A percentile compares a stretch with the other conserved stretches of the same genome.
These are phyloP conservation scores for Acrodontium crateriforme DNA, from an alignment of 2,329 filamentous ascomycete species.

Conservation along the genomic window DNA sequence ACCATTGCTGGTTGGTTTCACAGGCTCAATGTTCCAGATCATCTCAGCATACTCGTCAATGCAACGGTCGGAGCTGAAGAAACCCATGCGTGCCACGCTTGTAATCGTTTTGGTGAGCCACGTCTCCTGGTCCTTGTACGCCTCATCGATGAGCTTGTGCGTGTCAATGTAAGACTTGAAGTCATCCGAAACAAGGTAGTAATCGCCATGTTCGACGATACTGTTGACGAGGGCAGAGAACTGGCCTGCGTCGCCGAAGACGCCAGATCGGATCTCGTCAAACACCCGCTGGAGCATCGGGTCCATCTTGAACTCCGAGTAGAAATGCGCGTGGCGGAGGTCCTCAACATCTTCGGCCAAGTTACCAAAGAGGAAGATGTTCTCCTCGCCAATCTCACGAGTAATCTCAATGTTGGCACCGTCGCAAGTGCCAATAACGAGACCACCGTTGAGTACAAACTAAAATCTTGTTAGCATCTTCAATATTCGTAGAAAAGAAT, in stretches of 20 bases:
- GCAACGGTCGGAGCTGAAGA: slow-evolving; percentile 89
- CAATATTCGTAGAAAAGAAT: too few relatives aligned
- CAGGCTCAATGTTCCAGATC: slow-evolving; percentile 98
- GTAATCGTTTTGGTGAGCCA: slow-evolving; percentile 87
- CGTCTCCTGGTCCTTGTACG: slow-evolving; percentile 80
- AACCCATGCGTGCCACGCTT: slow-evolving; percentile 80
- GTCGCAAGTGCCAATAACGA: slow-evolving; percentile 96
- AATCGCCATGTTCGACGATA: slow-evolving; percentile 87
- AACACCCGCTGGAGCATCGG: slow-evolving; percentile 69
- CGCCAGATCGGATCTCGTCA: slow-evolving; percentile 61
- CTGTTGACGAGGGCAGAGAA: slow-evolving; percentile 76
- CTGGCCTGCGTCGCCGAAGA: slow-evolving; percentile 63
- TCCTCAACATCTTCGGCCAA: slow-evolving; percentile 94
- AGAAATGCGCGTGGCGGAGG: slow-evolving; percentile 78
- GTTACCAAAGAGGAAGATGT: slow-evolving; percentile 97
- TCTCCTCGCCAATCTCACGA: slow-evolving; percentile 86
- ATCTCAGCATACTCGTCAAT: slow-evolving; percentile 95
- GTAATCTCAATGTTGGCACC: slow-evolving; percentile 83
- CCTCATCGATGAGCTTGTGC: slow-evolving; percentile 78
- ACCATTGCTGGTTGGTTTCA: too few relatives aligned
- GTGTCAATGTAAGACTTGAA: slow-evolving; percentile 92
- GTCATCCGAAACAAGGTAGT: slow-evolving; percentile 94
- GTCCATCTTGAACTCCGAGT: slow-evolving; percentile 67
- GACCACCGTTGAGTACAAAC: slow-evolving; percentile 90
- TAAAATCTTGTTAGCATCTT: not conserved